Base-by-base conservation (phyloP, 2,329 filamentous ascomycete species). In the Chaetomium olivaceum region DNA sequence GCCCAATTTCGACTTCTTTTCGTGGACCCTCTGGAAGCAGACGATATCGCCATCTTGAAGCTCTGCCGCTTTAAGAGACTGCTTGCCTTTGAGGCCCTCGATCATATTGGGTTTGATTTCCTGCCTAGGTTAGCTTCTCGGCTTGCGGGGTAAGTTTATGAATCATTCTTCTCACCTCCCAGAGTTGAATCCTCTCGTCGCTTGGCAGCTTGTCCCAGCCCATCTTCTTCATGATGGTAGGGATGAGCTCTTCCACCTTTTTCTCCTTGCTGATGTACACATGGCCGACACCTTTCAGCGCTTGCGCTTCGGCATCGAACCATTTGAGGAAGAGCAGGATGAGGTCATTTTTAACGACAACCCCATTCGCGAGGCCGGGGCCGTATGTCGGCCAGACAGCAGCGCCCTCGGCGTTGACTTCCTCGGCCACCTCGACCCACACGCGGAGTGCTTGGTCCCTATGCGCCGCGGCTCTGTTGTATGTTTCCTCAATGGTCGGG, bases 91-190 rank as follows among this genome's bases (percentile, higher is more conserved):
- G 82, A 99, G 90, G 7, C 87, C 85, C 75, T 99, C 96, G 71
- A 99, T 97, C 93, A 98, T 98, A 67, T 88, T 91, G 60, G 93
- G 93, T 79, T 98, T 99, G 79, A 99, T 98, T 81, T 99, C 95
- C 84, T 87, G 65, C 36, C 29, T 58, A 12, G 9, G 46, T 55
- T 72, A 74, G 73, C 65, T 61, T 61, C 52, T 57, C 19, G 55
- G 60, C 6, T 48, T 54, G 16, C 27, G 25, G 12, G 1, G 16
- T 11, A n/a, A 23, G 46, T 56, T 29, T 33, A n/a, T 7, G 16
- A 2, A 27, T 21, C 36, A 3, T 31, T 48, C 23, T 57, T 69
- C 80, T 68, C 78, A 87, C 85, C 80, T 99, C 95, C 80, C 89
- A 98, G 25, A 99, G 85, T n/a, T 83, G 76, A 46, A 87, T 76